Conservation (phyloP, 2,329 filamentous ascomycete species). For the Stylonectria norvegica region DNA sequence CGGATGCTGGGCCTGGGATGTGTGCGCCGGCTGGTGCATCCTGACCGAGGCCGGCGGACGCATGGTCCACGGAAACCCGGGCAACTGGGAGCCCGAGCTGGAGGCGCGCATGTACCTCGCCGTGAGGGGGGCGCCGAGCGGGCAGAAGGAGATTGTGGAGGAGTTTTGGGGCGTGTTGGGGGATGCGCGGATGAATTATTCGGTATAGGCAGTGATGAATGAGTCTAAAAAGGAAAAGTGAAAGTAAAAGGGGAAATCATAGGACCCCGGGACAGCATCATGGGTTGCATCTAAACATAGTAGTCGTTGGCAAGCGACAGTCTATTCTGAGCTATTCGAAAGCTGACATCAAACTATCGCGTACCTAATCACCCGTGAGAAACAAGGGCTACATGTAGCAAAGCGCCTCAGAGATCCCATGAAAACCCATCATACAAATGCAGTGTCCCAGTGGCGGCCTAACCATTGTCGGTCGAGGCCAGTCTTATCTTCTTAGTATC, state of each 20-base stretch:
- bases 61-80: constrained; percentile 70
- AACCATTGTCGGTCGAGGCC: too few species aligned
- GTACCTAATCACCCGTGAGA: constrained; percentile 13
- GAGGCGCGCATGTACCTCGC: constrained; percentile 62
- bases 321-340: too few species aligned
- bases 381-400: constrained; percentile 9
- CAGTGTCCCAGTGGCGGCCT: constrained; percentile 12
- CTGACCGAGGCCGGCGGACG: constrained; percentile 70
- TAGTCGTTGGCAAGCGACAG: too few species aligned
- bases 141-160: constrained; percentile 59
- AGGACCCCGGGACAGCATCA: constrained; percentile 8
- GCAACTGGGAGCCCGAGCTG: constrained; percentile 62
- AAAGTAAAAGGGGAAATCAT: not conserved
- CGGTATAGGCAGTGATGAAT: constrained; percentile 14
- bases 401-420: constrained; percentile 18
- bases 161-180: constrained; percentile 63
- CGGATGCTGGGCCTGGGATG: constrained; percentile 84
- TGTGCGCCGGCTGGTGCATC: constrained; percentile 77
- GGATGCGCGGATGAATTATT: constrained; percentile 50
- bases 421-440: constrained; percentile 25
- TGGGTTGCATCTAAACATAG: too few species aligned
- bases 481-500: too few species aligned
- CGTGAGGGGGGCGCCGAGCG: constrained; percentile 55
- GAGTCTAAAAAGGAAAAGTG: not conserved
- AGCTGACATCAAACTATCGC: constrained; percentile 14